Evolutionary conservation across 148 eudicot genomes (phyloP).

Genomic region (Spergularia bocconei): DNA sequence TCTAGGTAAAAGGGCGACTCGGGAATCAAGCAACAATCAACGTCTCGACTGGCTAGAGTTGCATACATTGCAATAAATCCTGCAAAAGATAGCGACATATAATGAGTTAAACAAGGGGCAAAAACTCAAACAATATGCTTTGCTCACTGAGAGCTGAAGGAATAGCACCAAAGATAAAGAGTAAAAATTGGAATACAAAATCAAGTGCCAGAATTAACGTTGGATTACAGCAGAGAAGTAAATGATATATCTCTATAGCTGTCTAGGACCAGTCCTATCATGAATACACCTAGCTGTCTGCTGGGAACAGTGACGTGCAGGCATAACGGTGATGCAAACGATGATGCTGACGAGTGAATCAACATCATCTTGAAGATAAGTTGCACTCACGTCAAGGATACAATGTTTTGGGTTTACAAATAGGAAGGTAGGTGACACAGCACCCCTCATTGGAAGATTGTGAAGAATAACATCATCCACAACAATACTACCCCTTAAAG

Average conservation of each 20-base stretch:
- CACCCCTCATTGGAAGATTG: background rate
- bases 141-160: background rate
- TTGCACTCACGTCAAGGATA: background rate
- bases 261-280: background rate
- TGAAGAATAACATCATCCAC: too few relatives aligned
- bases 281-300: background rate
- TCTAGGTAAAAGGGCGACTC: constrained; percentile 92
- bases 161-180: background rate
- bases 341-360: background rate
- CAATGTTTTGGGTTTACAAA: background rate
- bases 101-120: background rate
- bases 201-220: background rate
- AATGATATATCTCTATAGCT: background rate
- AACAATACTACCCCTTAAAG: too few relatives aligned
- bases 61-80: constrained; percentile 99
- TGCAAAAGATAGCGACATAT: constrained; percentile 30
- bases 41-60: constrained; percentile 96
- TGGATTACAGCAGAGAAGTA: background rate
- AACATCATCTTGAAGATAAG: background rate
- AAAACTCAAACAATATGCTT: background rate
- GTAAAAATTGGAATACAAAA: background rate
- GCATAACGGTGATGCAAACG: background rate
- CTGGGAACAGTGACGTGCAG: background rate
- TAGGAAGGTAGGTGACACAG: background rate
- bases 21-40: constrained; percentile 94